Base-by-base conservation (phyloP, 805 yeast species). In the Schwanniomyces polymorphus region DNA sequence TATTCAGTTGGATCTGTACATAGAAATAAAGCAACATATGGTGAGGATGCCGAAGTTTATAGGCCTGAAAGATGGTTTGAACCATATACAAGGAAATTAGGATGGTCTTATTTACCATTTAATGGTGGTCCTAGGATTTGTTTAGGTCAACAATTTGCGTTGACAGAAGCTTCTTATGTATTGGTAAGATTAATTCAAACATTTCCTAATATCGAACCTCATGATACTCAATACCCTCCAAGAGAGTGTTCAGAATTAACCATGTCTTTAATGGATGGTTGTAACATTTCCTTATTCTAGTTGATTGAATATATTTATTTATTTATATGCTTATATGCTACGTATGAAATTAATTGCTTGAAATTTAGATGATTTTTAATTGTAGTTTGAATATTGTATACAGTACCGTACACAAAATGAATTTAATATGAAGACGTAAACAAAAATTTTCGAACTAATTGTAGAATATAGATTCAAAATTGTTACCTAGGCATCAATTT, bases 1-100 rank as follows among this genome's bases (percentile, higher is more conserved):
- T 78, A 75, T 61, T 43, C 61, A 7, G 64, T 75, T 10, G 74
- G 70, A 51, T 52, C 73, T 11, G 64, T 76, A 53, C 84, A 80
- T 56, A 70, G 81, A 46, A 51, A 60, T 37, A 47, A 58, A 43
- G 63, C 52, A 12, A 50, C 41, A 38, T 65, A 62, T 46, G 72
- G 72, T n/a, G 52, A 64, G 46, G 70, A 66, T 44, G 62, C 64
- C 14, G 49, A 47, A 1, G 61, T 37, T 9, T 67, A 62, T 55
- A 58, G 58, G 38, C 71, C 72, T 3, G 70, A 64, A 44, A 61
- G 72, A 54, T 67, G 72, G 72, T 43, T 46, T 17, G 53, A 52
- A 29, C 54, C 55, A 33, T 55, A 48, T 25, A 52, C 55, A 38
- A 57, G 52, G 41, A 65, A 61, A 51, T 54, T 62, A 41, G 72